Evolutionary conservation across 2,329 filamentous ascomycete genomes (phyloP).

Genomic region (Colletotrichum sp.): DNA sequence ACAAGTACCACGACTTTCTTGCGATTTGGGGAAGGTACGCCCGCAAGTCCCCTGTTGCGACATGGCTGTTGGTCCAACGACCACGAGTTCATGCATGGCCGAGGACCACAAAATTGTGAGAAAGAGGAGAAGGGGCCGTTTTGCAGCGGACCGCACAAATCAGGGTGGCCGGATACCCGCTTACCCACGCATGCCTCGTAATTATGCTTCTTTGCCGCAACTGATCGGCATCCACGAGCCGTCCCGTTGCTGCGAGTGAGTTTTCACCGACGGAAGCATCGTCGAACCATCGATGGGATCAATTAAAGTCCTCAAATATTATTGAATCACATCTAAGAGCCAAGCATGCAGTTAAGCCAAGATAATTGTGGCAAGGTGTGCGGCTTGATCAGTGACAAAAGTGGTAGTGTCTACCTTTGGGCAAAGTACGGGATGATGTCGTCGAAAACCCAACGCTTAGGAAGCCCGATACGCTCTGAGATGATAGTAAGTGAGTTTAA

Average conservation of each 20-base stretch:
- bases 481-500: neutral
- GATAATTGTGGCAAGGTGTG: neutral
- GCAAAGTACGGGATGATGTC: fast-evolving
- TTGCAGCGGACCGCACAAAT: neutral
- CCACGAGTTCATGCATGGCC: neutral
- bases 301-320: neutral
- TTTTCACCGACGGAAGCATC: fast-evolving
- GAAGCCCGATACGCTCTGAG: neutral
- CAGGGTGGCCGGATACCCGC: neutral
- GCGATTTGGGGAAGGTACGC: neutral
- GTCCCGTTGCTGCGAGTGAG: neutral
- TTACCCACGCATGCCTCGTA: neutral
- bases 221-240: neutral
- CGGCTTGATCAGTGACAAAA: neutral
- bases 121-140: neutral
- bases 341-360: neutral
- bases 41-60: neutral
- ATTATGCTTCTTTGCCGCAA: neutral
- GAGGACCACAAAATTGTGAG: neutral
- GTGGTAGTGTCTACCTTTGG: fast-evolving
- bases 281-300: neutral
- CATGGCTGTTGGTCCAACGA: neutral
- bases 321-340: neutral
- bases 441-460: fast-evolving
- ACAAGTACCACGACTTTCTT: neutral